Percentiles rank a stretch among this genome's conserved stretches.
phyloP scores from a whole-genome alignment of 805 yeast genomes.

The Schwanniomyces vanrijiae region DNA sequence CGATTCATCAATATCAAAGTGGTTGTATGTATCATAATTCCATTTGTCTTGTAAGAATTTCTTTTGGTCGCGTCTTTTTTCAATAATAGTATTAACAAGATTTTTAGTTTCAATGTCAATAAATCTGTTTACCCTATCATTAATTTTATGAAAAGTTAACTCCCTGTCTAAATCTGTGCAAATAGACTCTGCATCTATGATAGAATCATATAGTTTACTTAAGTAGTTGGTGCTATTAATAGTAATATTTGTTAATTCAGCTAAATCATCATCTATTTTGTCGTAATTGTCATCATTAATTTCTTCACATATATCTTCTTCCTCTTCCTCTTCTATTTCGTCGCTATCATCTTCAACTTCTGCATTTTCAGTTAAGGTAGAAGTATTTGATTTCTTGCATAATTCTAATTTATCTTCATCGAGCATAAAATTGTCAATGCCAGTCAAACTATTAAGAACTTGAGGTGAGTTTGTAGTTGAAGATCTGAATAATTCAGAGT shows the following conservation, averaged over 20 bases:
- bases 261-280: conserved; percentile 2
- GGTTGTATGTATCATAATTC: conserved; percentile 40
- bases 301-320: conserved; percentile 12
- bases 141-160: conserved; percentile 29
- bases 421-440: conserved; percentile 30
- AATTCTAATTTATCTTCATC: conserved; percentile 36
- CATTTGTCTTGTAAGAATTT: conserved; percentile 31
- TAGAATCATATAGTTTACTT: conserved; percentile 30
- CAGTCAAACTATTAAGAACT: conserved; percentile 31
- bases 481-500: conserved; percentile 24
- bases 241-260: conserved; percentile 8
- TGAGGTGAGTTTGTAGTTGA: conserved; percentile 43
- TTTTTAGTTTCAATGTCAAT: conserved; percentile 34
- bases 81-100: conserved; percentile 31
- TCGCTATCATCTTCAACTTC: conserved; percentile 30
- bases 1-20: conserved; percentile 39
- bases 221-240: conserved; percentile 15
- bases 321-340: conserved; percentile 22
- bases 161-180: conserved; percentile 34
- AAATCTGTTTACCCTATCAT: conserved; percentile 29
- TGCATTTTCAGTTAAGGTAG: conserved; percentile 23
- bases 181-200: conserved; percentile 34
- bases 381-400: conserved; percentile 19
- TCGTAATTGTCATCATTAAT: conserved; percentile 7
- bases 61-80: conserved; percentile 32